These are phyloP conservation scores for Balansia obtecta DNA, from an alignment of 2,329 filamentous ascomycete species.

Conservation along the genomic window DNA sequence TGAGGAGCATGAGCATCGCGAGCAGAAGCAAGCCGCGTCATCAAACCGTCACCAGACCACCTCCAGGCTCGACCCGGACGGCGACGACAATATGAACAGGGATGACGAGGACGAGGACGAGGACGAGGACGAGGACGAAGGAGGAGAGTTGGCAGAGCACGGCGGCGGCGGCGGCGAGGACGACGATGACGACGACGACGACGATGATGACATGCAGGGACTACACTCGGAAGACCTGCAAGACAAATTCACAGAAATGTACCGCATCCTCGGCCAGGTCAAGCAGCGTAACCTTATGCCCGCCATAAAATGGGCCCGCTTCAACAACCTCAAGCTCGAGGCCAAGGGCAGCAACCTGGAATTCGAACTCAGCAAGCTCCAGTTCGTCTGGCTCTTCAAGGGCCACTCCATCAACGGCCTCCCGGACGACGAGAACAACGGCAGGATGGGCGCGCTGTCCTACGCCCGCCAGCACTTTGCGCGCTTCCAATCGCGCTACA, in stretches of 20 bases:
- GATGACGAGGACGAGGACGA: conserved; percentile 14
- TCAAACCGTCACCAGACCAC: conserved; percentile 6
- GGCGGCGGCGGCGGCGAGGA: conserved; percentile 13
- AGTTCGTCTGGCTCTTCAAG: conserved; percentile 81
- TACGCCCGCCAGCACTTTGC: conserved; percentile 69
- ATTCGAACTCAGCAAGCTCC: conserved; percentile 82
- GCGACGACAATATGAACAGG: conserved; percentile 20
- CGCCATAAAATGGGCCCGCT: conserved; percentile 76
- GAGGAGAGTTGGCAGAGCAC: conserved; percentile 1
- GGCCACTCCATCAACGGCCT: conserved; percentile 42
- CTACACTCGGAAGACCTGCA: conserved; percentile 46
- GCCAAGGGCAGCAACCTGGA: conserved; percentile 82
- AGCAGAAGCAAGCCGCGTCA: conserved; percentile 9
- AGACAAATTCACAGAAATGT: conserved; percentile 78
- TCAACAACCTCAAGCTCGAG: conserved; percentile 60
- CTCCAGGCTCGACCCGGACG: conserved; percentile 18
- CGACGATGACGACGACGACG: too few relatives aligned
- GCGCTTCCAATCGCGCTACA: conserved; percentile 62
- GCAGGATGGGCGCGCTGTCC: conserved; percentile 51
- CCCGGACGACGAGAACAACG: conserved; percentile 40
- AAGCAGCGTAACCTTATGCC: conserved; percentile 63
- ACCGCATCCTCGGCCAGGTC: conserved; percentile 70
- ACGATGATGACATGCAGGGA: conserved; percentile 13
- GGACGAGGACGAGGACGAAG: too few relatives aligned
- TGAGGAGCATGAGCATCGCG: conserved; percentile 43